phyloP scores from a whole-genome alignment of 805 yeast species.

The Candida sonorensis region DNA sequence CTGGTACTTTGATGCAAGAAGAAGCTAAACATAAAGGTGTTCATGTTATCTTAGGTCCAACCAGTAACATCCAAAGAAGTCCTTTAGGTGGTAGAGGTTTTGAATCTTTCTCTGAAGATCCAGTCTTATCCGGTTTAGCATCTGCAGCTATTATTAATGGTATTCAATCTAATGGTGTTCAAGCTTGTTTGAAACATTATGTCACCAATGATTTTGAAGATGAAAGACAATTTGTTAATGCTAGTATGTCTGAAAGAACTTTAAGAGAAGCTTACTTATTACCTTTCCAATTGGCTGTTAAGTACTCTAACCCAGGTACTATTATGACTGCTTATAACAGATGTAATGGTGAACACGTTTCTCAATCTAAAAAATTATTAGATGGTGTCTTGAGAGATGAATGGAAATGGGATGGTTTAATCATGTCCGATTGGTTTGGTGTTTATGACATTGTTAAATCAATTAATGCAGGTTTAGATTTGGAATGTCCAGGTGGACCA shows the following conservation, averaged over 20 bases:
- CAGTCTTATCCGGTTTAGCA: slow-evolving; percentile 36
- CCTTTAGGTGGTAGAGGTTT: slow-evolving; percentile 52
- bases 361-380: slow-evolving; percentile 38
- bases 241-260: slow-evolving; percentile 51
- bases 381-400: slow-evolving; percentile 44
- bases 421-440: slow-evolving; percentile 65
- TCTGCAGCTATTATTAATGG: slow-evolving; percentile 49
- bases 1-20: slow-evolving; percentile 35
- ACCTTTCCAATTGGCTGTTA: slow-evolving; percentile 56
- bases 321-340: slow-evolving; percentile 60
- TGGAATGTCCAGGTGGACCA: slow-evolving; percentile 65
- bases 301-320: slow-evolving; percentile 44
- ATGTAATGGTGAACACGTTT: slow-evolving; percentile 53
- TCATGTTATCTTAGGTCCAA: slow-evolving; percentile 32
- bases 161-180: slow-evolving; percentile 42
- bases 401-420: slow-evolving; percentile 50
- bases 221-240: slow-evolving; percentile 41
- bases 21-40: slow-evolving; percentile 39
- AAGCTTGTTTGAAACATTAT: slow-evolving; percentile 56
- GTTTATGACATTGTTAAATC: slow-evolving; percentile 40
- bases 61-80: slow-evolving; percentile 34
- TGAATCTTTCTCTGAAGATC: slow-evolving; percentile 60
- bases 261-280: slow-evolving; percentile 57
- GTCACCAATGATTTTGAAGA: slow-evolving; percentile 60
- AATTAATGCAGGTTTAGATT: slow-evolving; percentile 49